Conservation (phyloP, 129 eudicot species). For the Flaveria bidentis region DNA sequence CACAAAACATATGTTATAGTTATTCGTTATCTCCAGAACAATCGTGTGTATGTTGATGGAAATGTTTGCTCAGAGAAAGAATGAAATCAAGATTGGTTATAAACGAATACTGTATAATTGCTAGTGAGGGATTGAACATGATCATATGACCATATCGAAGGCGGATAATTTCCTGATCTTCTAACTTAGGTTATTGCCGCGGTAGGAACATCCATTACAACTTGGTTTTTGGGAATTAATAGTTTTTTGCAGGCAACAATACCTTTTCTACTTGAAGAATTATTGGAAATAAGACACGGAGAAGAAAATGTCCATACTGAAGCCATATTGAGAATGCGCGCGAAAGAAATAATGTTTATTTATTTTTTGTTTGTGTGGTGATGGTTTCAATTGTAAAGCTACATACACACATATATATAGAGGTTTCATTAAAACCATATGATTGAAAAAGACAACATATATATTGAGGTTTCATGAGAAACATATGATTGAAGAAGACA, state of each 20-base stretch:
- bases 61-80: too few species aligned
- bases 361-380: too few species aligned
- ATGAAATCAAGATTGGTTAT: too few species aligned
- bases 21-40: not conserved
- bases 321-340: not conserved
- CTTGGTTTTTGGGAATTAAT: not conserved
- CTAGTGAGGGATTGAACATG: conserved; percentile 33
- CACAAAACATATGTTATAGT: not conserved
- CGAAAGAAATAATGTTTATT: too few species aligned
- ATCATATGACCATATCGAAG: conserved; percentile 33
- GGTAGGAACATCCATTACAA: not conserved
- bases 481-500: too few species aligned
- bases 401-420: too few species aligned
- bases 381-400: too few species aligned
- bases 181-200: conserved; percentile 5
- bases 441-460: too few species aligned
- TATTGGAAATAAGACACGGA: not conserved
- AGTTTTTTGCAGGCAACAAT: not conserved
- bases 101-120: conserved; percentile 11
- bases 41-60: too few species aligned
- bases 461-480: too few species aligned
- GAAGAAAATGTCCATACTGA: conserved; percentile 20
- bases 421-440: too few species aligned
- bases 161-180: conserved; percentile 35
- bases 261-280: not conserved